These are phyloP conservation scores for Dactylella cylindrospora DNA, from an alignment of 2,329 filamentous ascomycete species.

Conservation along the genomic window DNA sequence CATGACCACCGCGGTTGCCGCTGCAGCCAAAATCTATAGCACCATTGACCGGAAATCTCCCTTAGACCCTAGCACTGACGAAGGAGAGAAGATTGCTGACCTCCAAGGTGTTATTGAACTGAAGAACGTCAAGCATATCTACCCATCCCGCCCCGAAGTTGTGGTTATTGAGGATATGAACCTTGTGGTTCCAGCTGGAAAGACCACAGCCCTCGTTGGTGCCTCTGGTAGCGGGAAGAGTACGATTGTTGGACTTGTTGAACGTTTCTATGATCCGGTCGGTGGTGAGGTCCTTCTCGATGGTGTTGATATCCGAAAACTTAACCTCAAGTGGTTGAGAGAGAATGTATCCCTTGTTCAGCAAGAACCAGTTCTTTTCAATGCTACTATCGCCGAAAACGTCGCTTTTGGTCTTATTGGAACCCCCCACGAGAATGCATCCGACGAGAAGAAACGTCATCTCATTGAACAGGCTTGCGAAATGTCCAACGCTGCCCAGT, in stretches of 20 bases:
- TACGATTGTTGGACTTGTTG: slow-evolving; percentile 88
- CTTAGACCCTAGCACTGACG: slow-evolving; percentile 71
- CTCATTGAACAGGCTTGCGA: slow-evolving; percentile 78
- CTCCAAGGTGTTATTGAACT: slow-evolving; percentile 79
- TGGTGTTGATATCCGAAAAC: slow-evolving; percentile 73
- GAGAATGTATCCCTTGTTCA: slow-evolving; percentile 90
- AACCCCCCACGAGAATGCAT: slow-evolving; percentile 69
- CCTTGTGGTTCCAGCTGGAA: slow-evolving; percentile 79
- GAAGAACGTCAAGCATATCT: slow-evolving; percentile 83
- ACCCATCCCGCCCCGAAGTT: slow-evolving; percentile 88
- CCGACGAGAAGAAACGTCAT: slow-evolving; percentile 67
- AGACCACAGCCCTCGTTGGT: slow-evolving; percentile 89
- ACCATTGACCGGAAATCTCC: slow-evolving; percentile 89
- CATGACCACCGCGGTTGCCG: slow-evolving; percentile 78
- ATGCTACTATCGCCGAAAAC: slow-evolving; percentile 83
- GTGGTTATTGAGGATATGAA: slow-evolving; percentile 82
- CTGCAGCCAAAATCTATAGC: slow-evolving; percentile 86
- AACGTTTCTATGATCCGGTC: slow-evolving; percentile 91
- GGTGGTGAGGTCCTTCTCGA: slow-evolving; percentile 77
- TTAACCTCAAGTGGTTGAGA: slow-evolving; percentile 88
- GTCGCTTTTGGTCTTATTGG: slow-evolving; percentile 90
- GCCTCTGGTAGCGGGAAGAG: slow-evolving; percentile 93
- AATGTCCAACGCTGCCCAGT: slow-evolving; percentile 93
- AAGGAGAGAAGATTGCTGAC: slow-evolving; percentile 71
- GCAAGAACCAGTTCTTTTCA: slow-evolving; percentile 89